Evolutionary conservation across 495 filamentous ascomycete species (phyloP), one percentile per base, ranked within the genome.

Genomic region (Parachaetomium inaequale): DNA sequence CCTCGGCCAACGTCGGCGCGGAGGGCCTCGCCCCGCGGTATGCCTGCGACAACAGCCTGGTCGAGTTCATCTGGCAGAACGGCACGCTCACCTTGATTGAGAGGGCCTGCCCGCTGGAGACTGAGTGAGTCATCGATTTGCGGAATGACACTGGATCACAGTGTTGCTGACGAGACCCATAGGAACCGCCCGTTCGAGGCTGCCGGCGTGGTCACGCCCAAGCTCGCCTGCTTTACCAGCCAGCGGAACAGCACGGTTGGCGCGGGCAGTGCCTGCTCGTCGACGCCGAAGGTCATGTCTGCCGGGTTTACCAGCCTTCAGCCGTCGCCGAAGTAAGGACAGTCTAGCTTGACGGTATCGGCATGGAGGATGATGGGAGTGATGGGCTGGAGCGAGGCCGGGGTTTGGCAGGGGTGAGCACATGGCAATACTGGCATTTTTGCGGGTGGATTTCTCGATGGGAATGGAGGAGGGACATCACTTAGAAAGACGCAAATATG

Each of bases 1-100:
- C 65, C 15, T 72, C 72, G 19, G 26, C 45, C 26, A 75, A 67
- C 28, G 58, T 63, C 11, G 71, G 60, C 38, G 55, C 52, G 3
- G n/a, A 49, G 10, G 73, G 63, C 0, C 59, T 64, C 5, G 55
- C 66, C 7, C 50, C 66, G 2, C 55, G 70, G 62, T 67, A 66
- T 61, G 31, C 69, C 49, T 71, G 73, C 73, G 58, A 72, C 15
- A 54, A 73, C 58, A n/a, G 28, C 14, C 23, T 69, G 67, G 66
- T 84, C 75, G 21, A 81, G 61, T 73, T 85, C 79, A 72, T 84
- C 76, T 64, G 79, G 76, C 53, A 79, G n/a, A 28, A 81, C 66
- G 19, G 72, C 66, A 52, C 67, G 56, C 42, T 76, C 28, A 65
- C 63, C 2, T 15, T 76, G 43, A 64, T 74, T 36, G 74, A 76